A percentile compares a stretch with the other conserved stretches of the same genome.
Evolutionary conservation across 345 rosid genomes (phyloP).

Genomic region (Acer yangbiense): DNA sequence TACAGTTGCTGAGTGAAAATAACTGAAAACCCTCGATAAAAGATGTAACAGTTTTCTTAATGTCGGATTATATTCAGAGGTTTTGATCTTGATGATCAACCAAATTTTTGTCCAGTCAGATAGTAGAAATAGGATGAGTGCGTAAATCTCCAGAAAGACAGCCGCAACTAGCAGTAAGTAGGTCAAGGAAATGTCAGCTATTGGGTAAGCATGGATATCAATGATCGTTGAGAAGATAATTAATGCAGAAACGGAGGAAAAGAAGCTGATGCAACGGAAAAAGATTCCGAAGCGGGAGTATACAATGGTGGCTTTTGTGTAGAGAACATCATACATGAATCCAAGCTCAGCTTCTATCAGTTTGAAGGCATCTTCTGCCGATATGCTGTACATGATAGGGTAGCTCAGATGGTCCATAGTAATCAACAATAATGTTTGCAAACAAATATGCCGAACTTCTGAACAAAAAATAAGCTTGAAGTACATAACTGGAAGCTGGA

Average conservation of each 20-base stretch:
- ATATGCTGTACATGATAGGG: not conserved
- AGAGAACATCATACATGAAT: conserved; percentile 46
- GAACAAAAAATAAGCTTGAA: not conserved
- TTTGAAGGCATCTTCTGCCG: conserved; percentile 27
- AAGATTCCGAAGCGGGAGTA: conserved; percentile 15
- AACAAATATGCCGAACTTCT: not conserved
- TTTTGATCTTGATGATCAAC: too few species aligned
- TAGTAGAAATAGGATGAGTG: too few species aligned
- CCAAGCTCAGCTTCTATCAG: conserved; percentile 44
- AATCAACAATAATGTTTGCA: conserved; percentile 19
- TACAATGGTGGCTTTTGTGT: conserved; percentile 46
- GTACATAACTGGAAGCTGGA: not conserved
- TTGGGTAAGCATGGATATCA: too few species aligned
- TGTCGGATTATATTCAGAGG: too few species aligned
- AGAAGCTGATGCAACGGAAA: conserved; percentile 29
- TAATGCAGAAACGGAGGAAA: conserved; percentile 11
- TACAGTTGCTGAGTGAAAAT: too few species aligned
- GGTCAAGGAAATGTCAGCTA: not conserved
- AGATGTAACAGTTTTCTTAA: too few species aligned
- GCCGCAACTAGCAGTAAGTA: too few species aligned
- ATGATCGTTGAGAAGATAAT: conserved; percentile 5
- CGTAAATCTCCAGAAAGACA: too few species aligned
- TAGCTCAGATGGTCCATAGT: conserved; percentile 21
- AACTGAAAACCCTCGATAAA: too few species aligned
- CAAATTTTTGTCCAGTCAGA: too few species aligned